These are phyloP conservation scores for Mycosphaerella sp. DNA, from an alignment of 2,329 filamentous ascomycete species.

Conservation along the genomic window DNA sequence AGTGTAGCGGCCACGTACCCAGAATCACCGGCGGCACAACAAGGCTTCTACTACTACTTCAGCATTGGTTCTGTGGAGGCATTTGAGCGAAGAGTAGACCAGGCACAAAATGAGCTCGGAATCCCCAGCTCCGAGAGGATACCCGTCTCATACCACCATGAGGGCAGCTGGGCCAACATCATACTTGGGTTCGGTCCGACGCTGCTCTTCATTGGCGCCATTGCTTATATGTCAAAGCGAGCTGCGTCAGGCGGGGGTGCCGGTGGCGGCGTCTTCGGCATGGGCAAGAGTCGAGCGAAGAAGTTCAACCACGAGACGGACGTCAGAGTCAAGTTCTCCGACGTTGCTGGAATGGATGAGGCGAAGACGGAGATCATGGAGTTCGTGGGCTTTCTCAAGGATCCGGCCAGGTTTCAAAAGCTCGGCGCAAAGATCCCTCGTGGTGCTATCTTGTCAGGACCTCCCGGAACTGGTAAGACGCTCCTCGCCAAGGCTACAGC, in stretches of 20 bases:
- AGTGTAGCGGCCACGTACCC: conserved; percentile 67
- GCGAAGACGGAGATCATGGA: conserved; percentile 99
- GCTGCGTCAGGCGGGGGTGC: conserved; percentile 60
- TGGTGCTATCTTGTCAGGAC: conserved; percentile 93
- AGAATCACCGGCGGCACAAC: conserved; percentile 62
- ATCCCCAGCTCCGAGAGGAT: conserved; percentile 87
- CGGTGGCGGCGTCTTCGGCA: conserved; percentile 75
- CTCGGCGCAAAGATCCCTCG: conserved; percentile 96
- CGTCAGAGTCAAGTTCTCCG: conserved; percentile 92
- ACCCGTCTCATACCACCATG: conserved; percentile 78
- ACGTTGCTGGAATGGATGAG: conserved; percentile 97
- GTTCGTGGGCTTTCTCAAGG: conserved; percentile 94
- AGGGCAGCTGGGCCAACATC: conserved; percentile 65
- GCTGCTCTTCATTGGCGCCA: conserved; percentile 72
- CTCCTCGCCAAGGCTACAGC: conserved; percentile 94
- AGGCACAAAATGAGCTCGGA: conserved; percentile 77
- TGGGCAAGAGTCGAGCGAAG: conserved; percentile 92
- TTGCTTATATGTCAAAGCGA: conserved; percentile 72
- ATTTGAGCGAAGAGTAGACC: conserved; percentile 82
- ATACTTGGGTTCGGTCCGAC: conserved; percentile 82
- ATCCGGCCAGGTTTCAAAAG: conserved; percentile 85
- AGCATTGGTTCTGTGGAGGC: conserved; percentile 90
- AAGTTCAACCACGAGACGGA: conserved; percentile 96
- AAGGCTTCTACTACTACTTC: conserved; percentile 82
- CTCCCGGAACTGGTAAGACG: conserved; percentile 97